Base-by-base conservation (phyloP, 2,329 filamentous ascomycete genomes). In the Cryphonectria japonica region DNA sequence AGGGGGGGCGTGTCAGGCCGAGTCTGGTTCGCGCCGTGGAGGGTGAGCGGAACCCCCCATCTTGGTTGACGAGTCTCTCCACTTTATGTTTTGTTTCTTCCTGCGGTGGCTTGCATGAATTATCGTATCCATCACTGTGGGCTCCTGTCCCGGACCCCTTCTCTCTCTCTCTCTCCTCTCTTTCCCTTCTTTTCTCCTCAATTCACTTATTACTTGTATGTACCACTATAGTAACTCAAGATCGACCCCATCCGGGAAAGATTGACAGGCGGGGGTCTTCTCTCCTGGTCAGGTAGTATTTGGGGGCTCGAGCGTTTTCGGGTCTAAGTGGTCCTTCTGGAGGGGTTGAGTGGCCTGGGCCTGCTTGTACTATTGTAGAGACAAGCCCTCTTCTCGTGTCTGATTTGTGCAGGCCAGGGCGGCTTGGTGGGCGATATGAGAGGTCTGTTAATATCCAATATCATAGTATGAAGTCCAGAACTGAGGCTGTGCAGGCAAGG, bases 31-130 rank as follows among this genome's bases (percentile, higher is more conserved):
- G 46, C 46, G 46, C 46, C 46, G 46, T 50, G 46, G 46, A 50
- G 46, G 22, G 19, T 11, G 46, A n/a, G 46, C 43, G 34, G 34
- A 39, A 39, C 6, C 37, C 37, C 34, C 34, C 34, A 43, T 43
- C 43, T 22, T 46, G 16, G 16, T 22, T 3, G 43, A 6, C 4
- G 43, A 3, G 14, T 13, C 4, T 46, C 46, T n/a, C 46, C 46
- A 50, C 46, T 50, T 50, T 46, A n/a, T 50, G 46, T 50, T 50
- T 50, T 50, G 46, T 50, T 50, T 50, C 46, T n/a, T 50, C 46
- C 46, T 16, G 46, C 46, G 46, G 19, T 50, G 46, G 46, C 19
- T n/a, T 16, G 41, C 41, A 43, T 43, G 41, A 26, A 26, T 11
- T 50, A 7, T 50, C 8, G 4, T 22, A 2, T 50, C 19, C 19